These are phyloP conservation scores for Dothistroma septosporum DNA, from an alignment of 2,329 filamentous ascomycete genomes.

Conservation along the genomic window DNA sequence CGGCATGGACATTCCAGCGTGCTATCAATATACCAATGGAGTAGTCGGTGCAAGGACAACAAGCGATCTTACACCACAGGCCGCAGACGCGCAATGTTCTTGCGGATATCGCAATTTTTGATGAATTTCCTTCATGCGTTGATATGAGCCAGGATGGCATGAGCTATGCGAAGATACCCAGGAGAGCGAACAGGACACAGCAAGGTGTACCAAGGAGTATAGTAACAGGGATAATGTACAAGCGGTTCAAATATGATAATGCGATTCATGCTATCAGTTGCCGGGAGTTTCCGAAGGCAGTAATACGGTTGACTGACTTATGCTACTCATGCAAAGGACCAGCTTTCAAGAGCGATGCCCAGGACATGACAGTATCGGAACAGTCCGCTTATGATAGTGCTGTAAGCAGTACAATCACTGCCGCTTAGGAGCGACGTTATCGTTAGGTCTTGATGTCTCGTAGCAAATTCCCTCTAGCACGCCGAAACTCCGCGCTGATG, in stretches of 20 bases:
- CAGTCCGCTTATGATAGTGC: neutral
- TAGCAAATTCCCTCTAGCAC: constrained; percentile 1
- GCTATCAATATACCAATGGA: constrained; percentile 44
- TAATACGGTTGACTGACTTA: too few relatives aligned
- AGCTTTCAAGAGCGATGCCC: too few relatives aligned
- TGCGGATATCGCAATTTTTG: constrained; percentile 46
- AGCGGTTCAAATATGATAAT: neutral
- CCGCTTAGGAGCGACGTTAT: neutral
- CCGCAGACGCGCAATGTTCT: constrained; percentile 38
- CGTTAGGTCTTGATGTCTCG: constrained; percentile 4
- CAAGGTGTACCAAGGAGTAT: neutral
- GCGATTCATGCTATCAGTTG: neutral
- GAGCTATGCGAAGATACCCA: neutral
- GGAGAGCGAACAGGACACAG: neutral
- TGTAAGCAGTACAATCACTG: neutral
- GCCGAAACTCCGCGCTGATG: constrained; percentile 7
- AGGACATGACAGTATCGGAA: too few relatives aligned
- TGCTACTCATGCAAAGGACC: too few relatives aligned
- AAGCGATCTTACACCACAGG: constrained; percentile 35
- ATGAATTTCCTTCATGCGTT: constrained; percentile 4
- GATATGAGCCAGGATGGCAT: neutral
- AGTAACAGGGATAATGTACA: neutral
- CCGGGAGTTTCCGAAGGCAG: too few relatives aligned
- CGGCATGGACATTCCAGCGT: constrained; percentile 51
- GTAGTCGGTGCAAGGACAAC: constrained; percentile 35